These are phyloP conservation scores for Phytophthora sansomeana DNA, from an alignment of 352 stramenopile species.

Conservation along the genomic window DNA sequence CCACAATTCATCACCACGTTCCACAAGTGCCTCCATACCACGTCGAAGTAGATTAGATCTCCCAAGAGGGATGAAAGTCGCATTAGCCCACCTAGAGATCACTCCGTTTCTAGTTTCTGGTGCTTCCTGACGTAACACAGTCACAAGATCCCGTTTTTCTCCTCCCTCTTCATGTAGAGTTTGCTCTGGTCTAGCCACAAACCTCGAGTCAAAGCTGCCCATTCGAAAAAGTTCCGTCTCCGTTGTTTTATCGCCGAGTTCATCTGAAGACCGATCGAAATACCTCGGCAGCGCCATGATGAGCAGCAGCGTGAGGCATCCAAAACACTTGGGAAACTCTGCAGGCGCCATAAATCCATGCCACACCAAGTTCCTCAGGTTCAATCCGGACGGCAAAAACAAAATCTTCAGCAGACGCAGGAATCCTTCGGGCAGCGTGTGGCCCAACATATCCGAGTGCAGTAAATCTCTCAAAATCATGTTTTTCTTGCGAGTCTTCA, in stretches of 20 bases:
- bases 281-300: conserved; percentile 47
- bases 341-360: conserved; percentile 66
- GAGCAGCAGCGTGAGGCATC: conserved; percentile 58
- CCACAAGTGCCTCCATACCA: conserved; percentile 36
- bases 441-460: conserved; percentile 46
- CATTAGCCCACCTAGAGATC: conserved; percentile 17
- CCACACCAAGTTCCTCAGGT: conserved; percentile 77
- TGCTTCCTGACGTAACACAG: conserved; percentile 14
- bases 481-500: conserved; percentile 46
- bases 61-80: conserved; percentile 52
- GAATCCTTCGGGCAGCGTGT: conserved; percentile 45
- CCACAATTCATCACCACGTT: conserved; percentile 52
- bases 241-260: background rate
- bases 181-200: conserved; percentile 30
- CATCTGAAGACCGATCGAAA: conserved; percentile 1
- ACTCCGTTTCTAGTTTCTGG: conserved; percentile 1
- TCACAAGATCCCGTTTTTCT: conserved; percentile 11
- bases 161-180: background rate
- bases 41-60: conserved; percentile 43
- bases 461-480: conserved; percentile 77
- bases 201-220: conserved; percentile 34
- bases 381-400: conserved; percentile 69
- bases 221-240: conserved; percentile 30
- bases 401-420: conserved; percentile 58
- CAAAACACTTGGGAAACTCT: conserved; percentile 67